Base-by-base conservation (phyloP, 2,329 filamentous ascomycete genomes). In the Colletotrichum chlorophyti region DNA sequence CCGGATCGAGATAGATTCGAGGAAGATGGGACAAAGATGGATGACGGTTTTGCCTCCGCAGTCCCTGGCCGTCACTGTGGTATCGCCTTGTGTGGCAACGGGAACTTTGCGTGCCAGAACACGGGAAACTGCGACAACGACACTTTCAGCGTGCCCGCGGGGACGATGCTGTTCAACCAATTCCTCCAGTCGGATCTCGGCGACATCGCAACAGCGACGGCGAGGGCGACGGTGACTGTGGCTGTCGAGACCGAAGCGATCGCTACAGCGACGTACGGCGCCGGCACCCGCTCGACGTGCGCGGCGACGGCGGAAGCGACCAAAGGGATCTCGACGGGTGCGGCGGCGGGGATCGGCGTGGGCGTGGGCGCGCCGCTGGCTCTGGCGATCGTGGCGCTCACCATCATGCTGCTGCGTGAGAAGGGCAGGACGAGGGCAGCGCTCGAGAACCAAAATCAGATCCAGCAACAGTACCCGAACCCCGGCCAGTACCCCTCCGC, bases 391-490 rank as follows among this genome's bases (percentile, higher is more conserved):
- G 53, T 9, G 1, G 37, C 38, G 19, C 27, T 61, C 17, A 53
- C 32, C 2, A 23, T 59, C 14, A 31, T 61, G 42, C 54, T 61
- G n/a, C 10, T 61, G 31, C 53, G 49, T 4, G 58, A 61, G 48
- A 53, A 48, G 15, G 50, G 53, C 42, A 61, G 45, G 54, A 26
- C 45, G 17, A 57, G 51, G 5, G 45, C 5, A 7, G 38, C 38
- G 15, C 19, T 40, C 3, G 23, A 19, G 26, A 19, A 10, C 9
- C 8, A 48, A 6, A 17, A 41, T 26, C 35, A 34, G 12, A 14
- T 14, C 35, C 9, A 19, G 40, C 23, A 31, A 31, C 49, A 53
- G 19, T 21, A 51, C n/a, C 38, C 27, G 14, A 37, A 53, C 12
- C 35, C 40, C n/a, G n/a, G 15, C 27, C 24, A 6, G 15, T 14